Base-by-base conservation (phyloP, 441 rosid species). In the Euphorbia corollata region DNA sequence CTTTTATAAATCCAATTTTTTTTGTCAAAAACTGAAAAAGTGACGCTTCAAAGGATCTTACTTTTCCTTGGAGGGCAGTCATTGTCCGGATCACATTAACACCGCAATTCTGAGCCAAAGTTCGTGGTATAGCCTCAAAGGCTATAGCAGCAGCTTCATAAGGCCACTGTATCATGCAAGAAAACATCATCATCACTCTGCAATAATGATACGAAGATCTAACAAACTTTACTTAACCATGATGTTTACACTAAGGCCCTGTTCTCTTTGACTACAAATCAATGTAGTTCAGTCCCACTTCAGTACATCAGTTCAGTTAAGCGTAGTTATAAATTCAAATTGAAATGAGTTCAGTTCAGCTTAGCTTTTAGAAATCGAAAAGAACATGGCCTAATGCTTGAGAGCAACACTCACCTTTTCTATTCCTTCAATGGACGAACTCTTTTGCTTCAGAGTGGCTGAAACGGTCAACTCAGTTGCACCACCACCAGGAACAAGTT, bases 121-220 rank as follows among this genome's bases (percentile, higher is more conserved):
- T 88, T 72, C 94, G 85, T 19, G 97, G 96, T 66, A 90, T 92
- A 70, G 93, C 92, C 80, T 92, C 98, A 64, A 92, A 92, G 69
- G 98, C 98, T 59, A 88, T 79, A 8, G 97, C 98, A 51, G 92
- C 97, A 73, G 97, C 94, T 83, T 92, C 98, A 76, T 92, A 92
- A 3, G 96, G 94, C 97, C 98, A 92, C 98, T 90, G 86, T 66
- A 62, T 45, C 43, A 67, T 6, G 48, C 47, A 63, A 64, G n/a
- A 51, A 18, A 30, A 16, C 27, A 27, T 4, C 32, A 63, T 16
- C 41, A 54, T 20, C 27, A n/a, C 6, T 8, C 8, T 18, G 1
- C 58, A 27, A 19, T 1, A 36, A 67, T 30, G 64, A 47, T 20
- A 24, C 2, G 3, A 58, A 45, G 43, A 68, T 15, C 13, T 13